Base-by-base conservation (phyloP, 2,329 filamentous ascomycete species). In the Aspergillus bombycis region DNA sequence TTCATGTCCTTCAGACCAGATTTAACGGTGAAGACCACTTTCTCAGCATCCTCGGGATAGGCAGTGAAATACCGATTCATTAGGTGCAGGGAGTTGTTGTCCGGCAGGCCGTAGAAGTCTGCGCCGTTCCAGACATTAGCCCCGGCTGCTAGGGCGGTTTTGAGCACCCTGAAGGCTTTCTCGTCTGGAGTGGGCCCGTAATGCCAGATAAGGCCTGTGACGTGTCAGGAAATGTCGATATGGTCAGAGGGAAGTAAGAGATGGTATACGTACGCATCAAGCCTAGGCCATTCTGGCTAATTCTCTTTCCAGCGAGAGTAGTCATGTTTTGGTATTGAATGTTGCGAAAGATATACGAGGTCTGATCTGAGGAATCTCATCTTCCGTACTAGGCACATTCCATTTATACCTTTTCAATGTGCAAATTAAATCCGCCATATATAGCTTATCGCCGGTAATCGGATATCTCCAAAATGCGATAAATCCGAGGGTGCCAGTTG, bases 121-220 rank as follows among this genome's bases (percentile, higher is more conserved):
- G 60, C 75, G 4, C 68, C 74, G 43, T 74, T 74, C 74, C 73
- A 76, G 52, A 70, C 56, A 34, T 61, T 64, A 65, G 71, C 60
- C 12, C 61, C 61, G 8, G 34, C 52, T n/a, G 32, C 30, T 32
- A 62, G 12, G 4, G 62, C 62, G 1, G 54, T 46, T 28, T 64
- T 64, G 12, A 90, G 81, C 12, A 84, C 82, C 48, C 79, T 81
- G 65, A 88, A 58, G 3, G 55, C 62, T 26, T 58, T 45, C 50
- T 64, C 46, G 30, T 61, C 58, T 1, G 58, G 43, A 32, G 8
- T 41, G 1, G 36, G 19, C 41, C 10, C 16, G 21, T 16, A 6
- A 43, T 46, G 30, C 45, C n/a, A 26, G n/a, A 28, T 58, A 14
- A 61, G 28, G 16, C 58, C 58, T 61, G 34, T 32, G 4, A 12